Conservation (phyloP, 768 basidiomycete species). For the Chalciporus chontae region DNA sequence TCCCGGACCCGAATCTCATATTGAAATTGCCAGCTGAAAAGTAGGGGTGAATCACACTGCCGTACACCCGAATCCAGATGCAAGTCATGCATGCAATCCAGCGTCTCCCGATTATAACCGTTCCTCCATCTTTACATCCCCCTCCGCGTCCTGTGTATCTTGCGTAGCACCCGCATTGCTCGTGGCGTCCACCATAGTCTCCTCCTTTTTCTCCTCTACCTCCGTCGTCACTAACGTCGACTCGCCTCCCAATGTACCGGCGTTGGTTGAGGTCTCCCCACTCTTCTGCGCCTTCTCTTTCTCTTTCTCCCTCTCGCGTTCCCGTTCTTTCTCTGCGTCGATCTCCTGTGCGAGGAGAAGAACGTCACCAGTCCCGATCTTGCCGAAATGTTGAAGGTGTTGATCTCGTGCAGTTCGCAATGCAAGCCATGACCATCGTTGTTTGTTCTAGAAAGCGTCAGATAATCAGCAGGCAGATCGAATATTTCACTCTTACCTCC, state of each 20-base stretch:
- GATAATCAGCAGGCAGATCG: background rate
- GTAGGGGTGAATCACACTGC: background rate
- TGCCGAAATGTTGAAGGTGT: constrained; percentile 74
- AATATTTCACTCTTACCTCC: constrained; percentile 42
- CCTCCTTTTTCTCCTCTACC: constrained; percentile 25
- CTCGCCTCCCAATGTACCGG: constrained; percentile 28
- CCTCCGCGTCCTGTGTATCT: constrained; percentile 35
- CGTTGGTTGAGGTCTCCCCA: constrained; percentile 18
- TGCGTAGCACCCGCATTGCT: constrained; percentile 12
- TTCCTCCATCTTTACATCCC: constrained; percentile 52
- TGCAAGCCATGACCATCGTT: constrained; percentile 77
- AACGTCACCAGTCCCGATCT: constrained; percentile 78
- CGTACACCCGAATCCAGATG: background rate
- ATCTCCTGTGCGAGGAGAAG: constrained; percentile 39
- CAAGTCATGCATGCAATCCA: too few relatives aligned
- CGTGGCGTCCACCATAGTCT: constrained; percentile 17
- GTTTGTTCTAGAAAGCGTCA: constrained; percentile 57
- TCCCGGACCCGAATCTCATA: too few relatives aligned
- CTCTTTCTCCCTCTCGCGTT: constrained; percentile 37
- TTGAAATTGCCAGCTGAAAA: background rate
- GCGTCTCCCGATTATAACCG: constrained; percentile 17
- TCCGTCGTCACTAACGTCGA: constrained; percentile 26
- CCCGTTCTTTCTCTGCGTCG: constrained; percentile 35
- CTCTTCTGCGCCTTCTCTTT: constrained; percentile 27
- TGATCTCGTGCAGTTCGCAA: constrained; percentile 72